Percentiles rank a stretch among this genome's conserved stretches.
Evolutionary conservation across 371 early-diverging fungal species (phyloP).

Genomic region (Encephalitozoon hellem): DNA sequence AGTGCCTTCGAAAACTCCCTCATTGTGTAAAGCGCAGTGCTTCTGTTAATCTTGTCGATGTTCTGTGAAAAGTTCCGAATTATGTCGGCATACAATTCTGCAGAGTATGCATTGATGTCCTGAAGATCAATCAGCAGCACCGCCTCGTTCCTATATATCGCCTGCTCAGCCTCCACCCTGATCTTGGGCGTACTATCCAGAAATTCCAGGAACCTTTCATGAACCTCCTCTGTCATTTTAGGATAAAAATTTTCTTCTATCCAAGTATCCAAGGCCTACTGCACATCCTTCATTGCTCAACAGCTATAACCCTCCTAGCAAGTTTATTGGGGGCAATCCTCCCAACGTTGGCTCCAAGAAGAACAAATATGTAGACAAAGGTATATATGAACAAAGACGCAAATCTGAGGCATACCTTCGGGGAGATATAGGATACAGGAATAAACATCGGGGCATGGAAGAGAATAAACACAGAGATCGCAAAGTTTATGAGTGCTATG

Average conservation of each 20-base stretch:
- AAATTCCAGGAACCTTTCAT: conserved; percentile 11
- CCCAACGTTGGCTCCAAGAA: not conserved
- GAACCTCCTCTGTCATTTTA: conserved; percentile 17
- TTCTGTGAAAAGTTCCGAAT: conserved; percentile 3
- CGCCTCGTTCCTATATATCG: conserved; percentile 6
- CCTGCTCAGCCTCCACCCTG: not conserved
- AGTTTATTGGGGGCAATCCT: not conserved
- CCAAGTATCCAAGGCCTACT: not conserved
- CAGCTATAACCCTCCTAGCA: not conserved
- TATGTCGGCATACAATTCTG: conserved; percentile 2
- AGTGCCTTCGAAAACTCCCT: conserved; percentile 14
- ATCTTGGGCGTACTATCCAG: not conserved
- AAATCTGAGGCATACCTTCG: not conserved
- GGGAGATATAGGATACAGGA: conserved; percentile 1
- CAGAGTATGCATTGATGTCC: not conserved
- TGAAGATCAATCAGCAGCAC: conserved; percentile 7
- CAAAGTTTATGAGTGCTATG: not conserved
- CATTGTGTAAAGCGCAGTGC: conserved; percentile 16
- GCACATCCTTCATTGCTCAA: not conserved
- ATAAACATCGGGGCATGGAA: not conserved
- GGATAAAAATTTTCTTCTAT: not conserved
- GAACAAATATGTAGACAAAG: conserved; percentile 3
- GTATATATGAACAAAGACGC: conserved; percentile 20
- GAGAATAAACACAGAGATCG: not conserved
- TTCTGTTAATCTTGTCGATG: not conserved